Base-by-base conservation (phyloP, 805 yeast species). In the Ogataea kodamae region DNA sequence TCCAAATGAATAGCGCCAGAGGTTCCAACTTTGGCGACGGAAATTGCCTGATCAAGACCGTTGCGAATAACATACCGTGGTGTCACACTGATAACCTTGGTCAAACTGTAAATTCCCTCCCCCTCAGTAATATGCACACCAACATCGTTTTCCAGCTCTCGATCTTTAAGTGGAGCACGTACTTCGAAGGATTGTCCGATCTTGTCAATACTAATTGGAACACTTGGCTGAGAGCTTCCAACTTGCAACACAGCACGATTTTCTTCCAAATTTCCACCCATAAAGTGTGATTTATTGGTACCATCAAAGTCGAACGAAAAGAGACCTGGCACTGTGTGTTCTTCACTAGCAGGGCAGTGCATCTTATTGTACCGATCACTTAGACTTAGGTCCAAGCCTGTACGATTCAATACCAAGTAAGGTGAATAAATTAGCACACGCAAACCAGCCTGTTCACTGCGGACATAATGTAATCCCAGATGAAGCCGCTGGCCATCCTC, bases 51-150 rank as follows among this genome's bases (percentile, higher is more conserved):
- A 1, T 61, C 65, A 18, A 82, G 61, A 30, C 68, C 67, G 55
- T 88, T 92, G 36, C 75, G 68, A 19, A 92, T 50, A 19, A 90
- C 67, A 50, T 79, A 94, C 25, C 98, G 67, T 3, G 99, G 98
- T 0, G 89, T 67, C 17, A 92, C 60, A 1, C 83, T 77, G 3
- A 92, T 76, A 19, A 89, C 78, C 50, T 86, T 87, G 0, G 94
- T 74, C 41, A 83, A 54, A 34, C 76, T 71, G 56, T 84, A 90
- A 40, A 78, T 78, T 2, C 97, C 97, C 42, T 76, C 78, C 12
- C 97, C 98, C 46, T 88, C 97, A 0, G 71, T 58, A 9, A 86
- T 74, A 18, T 74, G 67, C 17, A 89, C 59, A 9, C 97, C 97
- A 9, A 89, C 61, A 50, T 82, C 78, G 40, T 77, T 74, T 49